A percentile compares a stretch with the other conserved stretches of the same genome.
These are phyloP conservation scores for Sarocladium oryzae DNA, from an alignment of 2,329 filamentous ascomycete genomes.

Conservation along the genomic window DNA sequence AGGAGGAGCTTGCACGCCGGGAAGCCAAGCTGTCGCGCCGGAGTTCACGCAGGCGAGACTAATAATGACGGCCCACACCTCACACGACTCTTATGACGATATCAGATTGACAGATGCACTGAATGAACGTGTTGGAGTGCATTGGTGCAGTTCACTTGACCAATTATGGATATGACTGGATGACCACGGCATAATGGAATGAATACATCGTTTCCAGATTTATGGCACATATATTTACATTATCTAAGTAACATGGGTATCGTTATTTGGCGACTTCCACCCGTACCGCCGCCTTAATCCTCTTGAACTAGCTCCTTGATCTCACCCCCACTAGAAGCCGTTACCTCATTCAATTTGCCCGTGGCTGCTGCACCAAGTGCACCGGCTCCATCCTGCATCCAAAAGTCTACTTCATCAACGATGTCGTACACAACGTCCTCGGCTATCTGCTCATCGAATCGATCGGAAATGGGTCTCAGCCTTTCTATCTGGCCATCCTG, in stretches of 20 bases:
- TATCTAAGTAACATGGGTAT: constrained; percentile 1
- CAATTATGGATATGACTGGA: not conserved
- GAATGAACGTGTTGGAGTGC: too few species aligned
- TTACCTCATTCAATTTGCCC: constrained; percentile 36
- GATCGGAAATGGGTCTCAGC: constrained; percentile 61
- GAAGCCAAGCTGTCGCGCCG: not conserved
- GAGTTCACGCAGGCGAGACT: constrained; percentile 2
- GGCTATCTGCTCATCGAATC: constrained; percentile 87
- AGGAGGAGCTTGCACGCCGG: constrained; percentile 1
- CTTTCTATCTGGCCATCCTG: constrained; percentile 34
- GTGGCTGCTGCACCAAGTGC: constrained; percentile 40
- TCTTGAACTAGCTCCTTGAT: constrained; percentile 62
- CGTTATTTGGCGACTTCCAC: not conserved
- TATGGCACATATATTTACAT: not conserved
- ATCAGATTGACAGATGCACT: too few species aligned
- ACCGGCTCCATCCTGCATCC: constrained; percentile 60
- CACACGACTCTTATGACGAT: too few species aligned
- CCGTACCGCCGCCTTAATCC: constrained; percentile 30
- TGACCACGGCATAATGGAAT: not conserved
- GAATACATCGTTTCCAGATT: not conserved
- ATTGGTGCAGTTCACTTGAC: too few species aligned
- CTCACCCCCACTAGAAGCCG: constrained; percentile 44
- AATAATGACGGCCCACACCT: too few species aligned
- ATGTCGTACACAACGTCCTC: constrained; percentile 93
- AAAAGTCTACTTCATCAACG: constrained; percentile 90